Base-by-base conservation (phyloP, 202 grass and related monocot genomes). In the Saccharum hybrid region DNA sequence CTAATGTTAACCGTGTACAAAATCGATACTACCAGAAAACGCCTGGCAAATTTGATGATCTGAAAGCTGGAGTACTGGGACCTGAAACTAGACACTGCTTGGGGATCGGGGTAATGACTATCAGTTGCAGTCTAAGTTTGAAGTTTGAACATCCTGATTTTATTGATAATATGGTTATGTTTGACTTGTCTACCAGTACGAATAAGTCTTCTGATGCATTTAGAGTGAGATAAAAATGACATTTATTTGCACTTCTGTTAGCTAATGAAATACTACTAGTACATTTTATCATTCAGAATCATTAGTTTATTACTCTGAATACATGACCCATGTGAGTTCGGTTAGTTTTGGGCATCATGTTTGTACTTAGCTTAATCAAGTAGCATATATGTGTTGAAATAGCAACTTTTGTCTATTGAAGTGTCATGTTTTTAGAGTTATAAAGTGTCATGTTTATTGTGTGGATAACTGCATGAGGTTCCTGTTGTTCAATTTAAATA, bases 11-110 rank as follows among this genome's bases (percentile, higher is more conserved):
- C 68, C 91, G 87, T 73, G 88, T 69, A 30, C 96, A 94, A 83
- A 92, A 81, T 66, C 89, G 96, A 61, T 99, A 99, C 85, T 96
- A 96, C 68, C 89, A 91, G 88, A 96, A 90, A 86, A 85, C 74
- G 0, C 87, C 89, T 8, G 93, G 93, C 36, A 99, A 94, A 88
- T 99, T 89, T 90, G 93, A 92, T 69, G 89, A 99, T 89, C 91
- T 99, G 82, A 91, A 71, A 79, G 86, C 96, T 77, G 96, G 96
- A 84, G 79, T 99, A 10, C 84, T 99, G 77, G 91, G 96, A 60
- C 59, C 88, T 87, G 96, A 99, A 88, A 92, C 96, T 78, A 91
- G 96, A 85, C 93, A 94, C 77, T 99, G 88, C 83, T 88, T 96
- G 79, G 93, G 96, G 33, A 95, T 99, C 38, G 66, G 91, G 93